A percentile compares a stretch with the other conserved stretches of the same genome.
Evolutionary conservation across 2,329 filamentous ascomycete species (phyloP).

Genomic region (Cordyceps farinosa): DNA sequence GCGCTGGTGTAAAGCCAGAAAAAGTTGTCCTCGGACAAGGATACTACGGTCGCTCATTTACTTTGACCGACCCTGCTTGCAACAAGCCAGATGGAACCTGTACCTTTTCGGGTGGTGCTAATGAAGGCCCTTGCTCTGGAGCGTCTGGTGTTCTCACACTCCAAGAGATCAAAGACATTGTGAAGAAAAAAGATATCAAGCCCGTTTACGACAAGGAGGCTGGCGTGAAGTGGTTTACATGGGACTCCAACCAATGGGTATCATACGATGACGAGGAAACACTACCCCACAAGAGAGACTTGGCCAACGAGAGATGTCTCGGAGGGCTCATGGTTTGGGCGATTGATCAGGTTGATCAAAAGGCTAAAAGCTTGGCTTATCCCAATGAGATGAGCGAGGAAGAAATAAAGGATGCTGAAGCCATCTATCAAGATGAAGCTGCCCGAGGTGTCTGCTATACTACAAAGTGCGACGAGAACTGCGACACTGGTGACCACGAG

Average conservation of each 20-base stretch:
- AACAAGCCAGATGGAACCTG: constrained; percentile 21
- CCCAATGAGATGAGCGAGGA: background rate
- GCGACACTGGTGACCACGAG: constrained; percentile 26
- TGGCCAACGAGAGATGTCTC: constrained; percentile 24
- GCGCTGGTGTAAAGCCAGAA: constrained; percentile 25
- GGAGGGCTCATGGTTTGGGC: constrained; percentile 22
- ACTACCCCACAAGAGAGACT: constrained; percentile 24
- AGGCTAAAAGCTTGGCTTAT: constrained; percentile 14
- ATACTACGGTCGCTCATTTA: constrained; percentile 28
- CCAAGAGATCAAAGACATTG: constrained; percentile 19
- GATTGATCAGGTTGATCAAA: constrained; percentile 21
- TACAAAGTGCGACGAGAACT: constrained; percentile 26
- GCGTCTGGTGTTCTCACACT: constrained; percentile 5
- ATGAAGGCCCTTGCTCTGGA: constrained; percentile 17
- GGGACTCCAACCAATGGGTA: constrained; percentile 16
- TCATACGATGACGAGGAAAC: constrained; percentile 28
- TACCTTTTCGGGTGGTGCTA: constrained; percentile 18
- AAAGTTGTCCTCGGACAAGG: constrained; percentile 30
- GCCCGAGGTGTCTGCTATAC: constrained; percentile 25
- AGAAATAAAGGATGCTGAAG: constrained; percentile 11
- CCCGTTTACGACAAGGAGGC: background rate
- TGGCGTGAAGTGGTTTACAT: constrained; percentile 12
- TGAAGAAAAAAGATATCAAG: constrained; percentile 16
- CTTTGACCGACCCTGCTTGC: constrained; percentile 18
- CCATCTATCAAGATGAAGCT: constrained; percentile 16